Evolutionary conservation across 2,329 filamentous ascomycete genomes (phyloP).

Genomic region (Cryoendolithus antarcticus): DNA sequence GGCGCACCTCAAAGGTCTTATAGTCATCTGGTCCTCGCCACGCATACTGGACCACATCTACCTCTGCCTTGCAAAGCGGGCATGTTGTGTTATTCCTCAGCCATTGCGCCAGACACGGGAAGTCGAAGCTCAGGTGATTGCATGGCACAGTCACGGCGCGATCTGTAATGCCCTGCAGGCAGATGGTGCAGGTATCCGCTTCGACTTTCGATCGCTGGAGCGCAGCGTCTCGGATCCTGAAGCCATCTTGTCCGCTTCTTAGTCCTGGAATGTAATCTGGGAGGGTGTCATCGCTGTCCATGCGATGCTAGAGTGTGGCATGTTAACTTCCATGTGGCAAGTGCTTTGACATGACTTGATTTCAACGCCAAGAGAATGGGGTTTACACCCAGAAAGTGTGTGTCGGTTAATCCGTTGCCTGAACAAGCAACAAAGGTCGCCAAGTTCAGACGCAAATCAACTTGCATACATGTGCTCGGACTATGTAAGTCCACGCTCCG

Average conservation of each 20-base stretch:
- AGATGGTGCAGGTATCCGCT: slow-evolving; percentile 65
- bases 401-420: too few species aligned
- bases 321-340: too few species aligned
- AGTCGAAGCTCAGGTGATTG: slow-evolving; percentile 71
- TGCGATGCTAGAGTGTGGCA: slow-evolving; percentile 7
- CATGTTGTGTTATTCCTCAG: slow-evolving; percentile 59
- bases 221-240: slow-evolving; percentile 18
- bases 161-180: slow-evolving; percentile 64
- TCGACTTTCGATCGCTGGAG: too few species aligned
- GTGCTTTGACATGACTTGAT: too few species aligned
- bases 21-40: slow-evolving; percentile 40
- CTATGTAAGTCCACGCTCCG: too few species aligned
- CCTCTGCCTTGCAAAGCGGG: slow-evolving; percentile 55
- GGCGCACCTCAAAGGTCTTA: slow-evolving; percentile 50
- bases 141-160: slow-evolving; percentile 63
- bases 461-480: too few species aligned
- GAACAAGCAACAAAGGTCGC: too few species aligned
- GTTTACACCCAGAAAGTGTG: too few species aligned
- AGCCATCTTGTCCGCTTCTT: slow-evolving; percentile 8
- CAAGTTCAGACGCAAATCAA: too few species aligned
- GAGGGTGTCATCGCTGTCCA: slow-evolving; percentile 7
- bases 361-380: too few species aligned
- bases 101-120: slow-evolving; percentile 73
- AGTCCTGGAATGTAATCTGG: slow-evolving; percentile 2
- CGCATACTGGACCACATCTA: slow-evolving; percentile 53